Base-by-base conservation (phyloP, 2,329 filamentous ascomycete genomes). In the Colletotrichum lini region DNA sequence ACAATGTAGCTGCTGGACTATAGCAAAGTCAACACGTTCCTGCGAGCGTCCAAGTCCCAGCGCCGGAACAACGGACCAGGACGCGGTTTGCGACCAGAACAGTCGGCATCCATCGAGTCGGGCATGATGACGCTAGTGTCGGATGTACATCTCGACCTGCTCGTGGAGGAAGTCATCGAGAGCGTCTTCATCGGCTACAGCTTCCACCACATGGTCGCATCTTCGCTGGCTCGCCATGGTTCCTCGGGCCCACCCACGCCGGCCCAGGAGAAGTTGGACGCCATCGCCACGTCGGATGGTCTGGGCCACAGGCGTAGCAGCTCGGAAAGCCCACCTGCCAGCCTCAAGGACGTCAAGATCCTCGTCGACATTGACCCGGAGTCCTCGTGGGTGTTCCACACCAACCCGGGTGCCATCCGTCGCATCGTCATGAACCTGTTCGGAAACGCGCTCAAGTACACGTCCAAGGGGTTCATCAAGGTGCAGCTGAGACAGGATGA, bases 381-480 rank as follows among this genome's bases (percentile, higher is more conserved):
- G 75, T 81, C 56, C 72, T 82, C 74, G 16, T 90, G 89, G 88
- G 78, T 82, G 16, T 88, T 90, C 70, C 81, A 83, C 4, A 85
- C 87, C 1, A 86, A 91, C 52, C 85, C 88, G 0, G 88, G 89
- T 8, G 82, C 82, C 0, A 75, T 84, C 7, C 80, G 83, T 23
- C 83, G 88, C 15, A 84, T 90, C 52, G 81, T 90, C 23, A 87
- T 88, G 85, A 88, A 88, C 65, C 74, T 88, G 3, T 83, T 87
- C 35, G 86, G 86, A 4, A 89, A 88, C 73, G 83, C 87, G 0
- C 81, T 88, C 75, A 89, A 88, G 73, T 88, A 87, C 72, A 88
- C 85, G 3, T 80, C 82, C 8, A 75, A 78, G 8, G 86, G 86
- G 23, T 82, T 79, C 62, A 82, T 87, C 42, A 80, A 80, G 23